Base-by-base conservation (phyloP, 352 stramenopile species). In the Globisporangium abappressorium region DNA sequence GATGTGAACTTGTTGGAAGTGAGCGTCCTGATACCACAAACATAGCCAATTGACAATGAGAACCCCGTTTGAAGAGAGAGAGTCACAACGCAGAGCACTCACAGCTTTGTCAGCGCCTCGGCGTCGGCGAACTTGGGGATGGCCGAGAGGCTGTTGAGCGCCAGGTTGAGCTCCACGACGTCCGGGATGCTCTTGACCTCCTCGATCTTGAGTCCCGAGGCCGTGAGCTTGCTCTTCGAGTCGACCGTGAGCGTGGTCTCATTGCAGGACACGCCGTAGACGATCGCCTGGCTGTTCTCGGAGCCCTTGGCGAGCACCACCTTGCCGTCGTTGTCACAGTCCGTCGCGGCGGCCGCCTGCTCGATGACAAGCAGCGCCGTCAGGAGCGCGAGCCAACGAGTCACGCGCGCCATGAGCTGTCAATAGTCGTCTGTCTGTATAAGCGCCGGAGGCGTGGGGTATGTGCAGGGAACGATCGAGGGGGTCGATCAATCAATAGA, bases 81-180 rank as follows among this genome's bases (percentile, higher is more conserved):
- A n/a, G 20, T 4, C 15, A 38, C 22, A 18, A 8, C 22, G 12
- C 11, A 34, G 18, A 33, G 18, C 20, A 73, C 77, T 64, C 69
- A 85, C 77, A 88, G 59, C 73, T 81, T 81, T 28, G 67, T 73
- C 30, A 88, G 69, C 47, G 46, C 62, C 11, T 70, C 77, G 18
- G 74, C 30, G 36, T 76, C 66, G 0, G 68, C 49, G 6, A 88
- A 54, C 3, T 68, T 64, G 15, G 64, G 64, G 6, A 86, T 53
- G 8, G 76, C 73, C 36, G 80, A 70, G 36, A 87, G 77, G 60
- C 82, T 85, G 68, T 87, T 87, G n/a, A 81, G 68, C 34, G 79
- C 79, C 30, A 87, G 71, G 56, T 77, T 87, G 73, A 90, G 73
- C 56, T 72, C 79, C 41, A 77, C 70, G 47, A 81, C 66, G 61